Percentiles rank a stretch among this genome's conserved stretches.
These are phyloP conservation scores for Zymoseptoria passerinii DNA, from an alignment of 2,329 filamentous ascomycete genomes.

Conservation along the genomic window DNA sequence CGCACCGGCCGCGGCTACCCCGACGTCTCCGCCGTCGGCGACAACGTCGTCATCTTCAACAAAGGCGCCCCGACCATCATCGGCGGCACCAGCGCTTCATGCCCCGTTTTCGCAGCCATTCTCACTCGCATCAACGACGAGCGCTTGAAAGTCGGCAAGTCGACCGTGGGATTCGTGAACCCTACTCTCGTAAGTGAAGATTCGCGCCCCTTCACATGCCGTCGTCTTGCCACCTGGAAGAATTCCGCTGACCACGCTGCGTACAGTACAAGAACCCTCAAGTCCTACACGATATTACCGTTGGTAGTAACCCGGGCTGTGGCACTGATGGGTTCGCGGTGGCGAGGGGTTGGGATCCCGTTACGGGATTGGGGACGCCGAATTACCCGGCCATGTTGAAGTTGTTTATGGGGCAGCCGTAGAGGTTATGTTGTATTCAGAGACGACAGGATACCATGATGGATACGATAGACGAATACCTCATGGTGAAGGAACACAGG, in stretches of 20 bases:
- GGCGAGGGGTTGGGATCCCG: constrained; percentile 26
- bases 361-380: constrained; percentile 16
- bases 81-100: constrained; percentile 23
- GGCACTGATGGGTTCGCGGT: constrained; percentile 21
- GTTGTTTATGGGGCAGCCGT: background rate
- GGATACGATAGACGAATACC: too few species aligned
- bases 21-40: constrained; percentile 32
- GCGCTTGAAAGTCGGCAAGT: constrained; percentile 20
- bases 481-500: background rate
- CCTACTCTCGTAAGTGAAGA: constrained; percentile 15
- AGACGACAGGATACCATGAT: background rate
- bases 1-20: constrained; percentile 32
- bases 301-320: constrained; percentile 30
- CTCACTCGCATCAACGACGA: constrained; percentile 26
- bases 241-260: background rate
- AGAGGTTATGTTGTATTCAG: background rate
- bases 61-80: constrained; percentile 16
- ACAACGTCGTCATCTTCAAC: constrained; percentile 21
- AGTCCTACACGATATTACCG: constrained; percentile 31
- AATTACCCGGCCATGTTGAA: constrained; percentile 17
- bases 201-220: background rate
- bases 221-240: background rate
- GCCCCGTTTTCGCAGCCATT: constrained; percentile 21
- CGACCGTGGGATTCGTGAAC: constrained; percentile 25
- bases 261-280: constrained; percentile 32